Evolutionary conservation across 164 flowering plant species (phyloP).

Genomic region (Aristolochia contorta): DNA sequence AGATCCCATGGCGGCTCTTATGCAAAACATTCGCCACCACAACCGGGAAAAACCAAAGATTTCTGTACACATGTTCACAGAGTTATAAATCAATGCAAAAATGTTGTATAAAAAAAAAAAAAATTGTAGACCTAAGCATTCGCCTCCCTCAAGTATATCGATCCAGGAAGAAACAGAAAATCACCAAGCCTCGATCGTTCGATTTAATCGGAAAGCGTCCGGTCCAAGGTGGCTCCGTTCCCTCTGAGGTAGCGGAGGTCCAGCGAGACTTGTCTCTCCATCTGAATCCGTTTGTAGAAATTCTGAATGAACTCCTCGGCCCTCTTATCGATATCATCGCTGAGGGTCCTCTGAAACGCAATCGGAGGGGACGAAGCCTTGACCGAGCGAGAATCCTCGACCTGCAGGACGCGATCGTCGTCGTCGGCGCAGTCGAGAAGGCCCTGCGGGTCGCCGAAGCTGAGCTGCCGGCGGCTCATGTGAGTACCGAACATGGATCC

Average conservation of each 20-base stretch:
- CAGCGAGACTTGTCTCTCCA: conserved; percentile 41
- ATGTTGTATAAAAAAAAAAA: too few species aligned
- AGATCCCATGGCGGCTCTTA: too few species aligned
- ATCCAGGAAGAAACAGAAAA: too few species aligned
- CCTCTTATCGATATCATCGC: conserved; percentile 38
- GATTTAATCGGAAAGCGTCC: conserved; percentile 1
- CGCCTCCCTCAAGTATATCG: too few species aligned
- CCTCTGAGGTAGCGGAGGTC: conserved; percentile 18
- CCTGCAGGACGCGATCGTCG: background rate
- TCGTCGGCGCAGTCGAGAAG: conserved; percentile 18
- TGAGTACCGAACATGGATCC: conserved; percentile 13
- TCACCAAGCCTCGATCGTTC: too few species aligned
- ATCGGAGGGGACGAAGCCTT: conserved; percentile 20
- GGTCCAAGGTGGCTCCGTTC: conserved; percentile 13
- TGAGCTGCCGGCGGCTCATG: conserved; percentile 11
- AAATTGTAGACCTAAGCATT: too few species aligned
- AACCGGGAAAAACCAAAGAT: too few species aligned
- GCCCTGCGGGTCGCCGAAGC: conserved; percentile 28
- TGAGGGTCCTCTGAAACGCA: conserved; percentile 15
- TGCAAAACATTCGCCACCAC: too few species aligned
- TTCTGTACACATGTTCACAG: too few species aligned
- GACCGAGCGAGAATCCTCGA: background rate
- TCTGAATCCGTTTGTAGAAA: conserved; percentile 33
- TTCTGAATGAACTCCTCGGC: conserved; percentile 50
- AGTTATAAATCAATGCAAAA: background rate